These are phyloP conservation scores for Sinapis alba DNA, from an alignment of 441 rosid species.

Conservation along the genomic window DNA sequence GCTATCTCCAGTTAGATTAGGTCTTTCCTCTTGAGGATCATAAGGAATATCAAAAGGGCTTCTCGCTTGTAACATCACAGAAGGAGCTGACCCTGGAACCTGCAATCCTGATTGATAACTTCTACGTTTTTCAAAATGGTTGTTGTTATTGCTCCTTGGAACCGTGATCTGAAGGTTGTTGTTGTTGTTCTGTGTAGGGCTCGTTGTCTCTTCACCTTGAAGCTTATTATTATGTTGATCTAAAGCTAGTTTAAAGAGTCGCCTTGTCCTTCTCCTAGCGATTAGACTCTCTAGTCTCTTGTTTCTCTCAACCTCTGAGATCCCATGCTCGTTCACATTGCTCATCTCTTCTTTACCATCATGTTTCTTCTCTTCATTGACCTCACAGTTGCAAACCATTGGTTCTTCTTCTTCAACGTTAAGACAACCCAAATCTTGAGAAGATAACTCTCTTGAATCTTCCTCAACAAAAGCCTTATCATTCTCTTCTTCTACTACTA, in stretches of 20 bases:
- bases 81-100: conserved; percentile 88
- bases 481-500: conserved; percentile 13
- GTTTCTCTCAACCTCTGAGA: conserved; percentile 78
- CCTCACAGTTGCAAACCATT: conserved; percentile 34
- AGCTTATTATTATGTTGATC: conserved; percentile 33
- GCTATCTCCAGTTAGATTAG: conserved; percentile 66
- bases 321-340: conserved; percentile 79
- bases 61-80: conserved; percentile 56
- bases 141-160: conserved; percentile 27
- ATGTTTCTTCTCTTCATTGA: conserved; percentile 48
- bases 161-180: conserved; percentile 49
- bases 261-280: conserved; percentile 71
- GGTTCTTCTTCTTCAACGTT: background rate
- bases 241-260: conserved; percentile 49
- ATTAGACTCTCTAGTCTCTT: conserved; percentile 77
- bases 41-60: conserved; percentile 95
- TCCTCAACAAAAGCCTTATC: background rate
- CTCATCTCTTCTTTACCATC: conserved; percentile 55
- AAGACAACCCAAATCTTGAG: conserved; percentile 12
- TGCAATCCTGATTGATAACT: conserved; percentile 34
- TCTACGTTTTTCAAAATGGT: conserved; percentile 18
- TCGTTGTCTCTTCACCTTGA: conserved; percentile 29
- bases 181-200: conserved; percentile 32
- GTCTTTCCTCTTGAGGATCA: conserved; percentile 85
- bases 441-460: conserved; percentile 12